phyloP scores from a whole-genome alignment of 208 protist genomes.

The Trypanosoma boissoni region DNA sequence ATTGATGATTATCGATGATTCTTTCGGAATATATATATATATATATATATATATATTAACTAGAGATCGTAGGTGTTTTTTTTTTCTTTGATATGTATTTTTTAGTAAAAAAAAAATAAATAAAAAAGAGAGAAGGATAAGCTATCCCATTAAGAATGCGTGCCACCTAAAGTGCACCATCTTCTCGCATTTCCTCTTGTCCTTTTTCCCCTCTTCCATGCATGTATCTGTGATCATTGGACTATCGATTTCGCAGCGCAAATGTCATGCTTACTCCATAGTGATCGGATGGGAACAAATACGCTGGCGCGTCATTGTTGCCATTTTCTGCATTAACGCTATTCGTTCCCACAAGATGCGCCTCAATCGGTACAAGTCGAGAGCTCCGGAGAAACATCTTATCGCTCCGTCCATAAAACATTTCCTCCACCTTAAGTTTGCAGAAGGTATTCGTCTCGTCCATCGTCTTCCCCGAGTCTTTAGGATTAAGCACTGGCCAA shows the following conservation, averaged over 20 bases:
- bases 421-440: constrained; percentile 89
- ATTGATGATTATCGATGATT: too few species aligned
- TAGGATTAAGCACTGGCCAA: constrained; percentile 74
- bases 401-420: constrained; percentile 89
- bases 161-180: background rate
- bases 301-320: constrained; percentile 68
- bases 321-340: constrained; percentile 85
- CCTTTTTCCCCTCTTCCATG: background rate
- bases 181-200: background rate
- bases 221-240: background rate
- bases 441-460: constrained; percentile 91
- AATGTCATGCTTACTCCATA: constrained; percentile 86
- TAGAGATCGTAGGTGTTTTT: background rate
- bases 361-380: constrained; percentile 53
- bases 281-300: constrained; percentile 90
- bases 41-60: constrained; percentile 6
- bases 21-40: background rate
- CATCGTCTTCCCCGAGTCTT: constrained; percentile 82
- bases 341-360: constrained; percentile 75
- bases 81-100: background rate
- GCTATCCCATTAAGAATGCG: background rate
- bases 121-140: constrained; percentile 1
- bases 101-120: constrained; percentile 6
- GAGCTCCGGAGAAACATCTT: constrained; percentile 78
- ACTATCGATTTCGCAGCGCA: constrained; percentile 12